Base-by-base conservation (phyloP, 2,329 filamentous ascomycete species). In the Aspergillus uvarum region DNA sequence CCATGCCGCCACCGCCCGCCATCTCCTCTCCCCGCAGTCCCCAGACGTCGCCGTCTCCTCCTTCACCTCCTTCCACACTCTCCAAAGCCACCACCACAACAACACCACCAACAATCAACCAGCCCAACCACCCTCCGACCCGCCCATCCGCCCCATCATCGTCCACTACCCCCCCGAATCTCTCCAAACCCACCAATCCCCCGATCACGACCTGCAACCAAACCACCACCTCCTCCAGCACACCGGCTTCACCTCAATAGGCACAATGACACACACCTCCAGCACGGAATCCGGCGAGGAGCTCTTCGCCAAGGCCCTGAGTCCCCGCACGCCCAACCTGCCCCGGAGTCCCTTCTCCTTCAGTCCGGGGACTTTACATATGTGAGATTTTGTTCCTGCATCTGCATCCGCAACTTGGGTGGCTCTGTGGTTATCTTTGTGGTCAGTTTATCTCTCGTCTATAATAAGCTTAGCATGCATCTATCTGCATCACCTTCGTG, bases 231-330 rank as follows among this genome's bases (percentile, higher is more conserved):
- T 8, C 14, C 38, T 16, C 16, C 65, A 70, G 12, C 67, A 54
- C 70, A 69, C 62, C 8, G 62, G 68, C 1, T 68, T 74, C 54
- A 57, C 72, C n/a, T 74, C 70, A 22, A 71, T 73, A 63, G 70
- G 68, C 31, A 67, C 71, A 1, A 60, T 76, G n/a, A 65, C 72
- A 19, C 70, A 61, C 73, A 78, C 59, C 42, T 65, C 60, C 52
- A 74, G 61, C 74, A 63, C 67, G 5, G 85, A 88, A 47, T 84
- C 83, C 0, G 89, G 92, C 65, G 92, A 96, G 60, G 93, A 90
- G 47, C 81, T 96, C 2, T 97, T 97, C 71, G 92, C 92, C 0
- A 83, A 96, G 55, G 92, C 91, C 1, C 86, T 96, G 78, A 94
- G 90, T 69, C 92, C 92, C 1, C 83, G 92, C 54, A 93, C 90